These are phyloP conservation scores for Arxiozyma slooffiae DNA, from an alignment of 1,139 yeast genomes.

Conservation along the genomic window DNA sequence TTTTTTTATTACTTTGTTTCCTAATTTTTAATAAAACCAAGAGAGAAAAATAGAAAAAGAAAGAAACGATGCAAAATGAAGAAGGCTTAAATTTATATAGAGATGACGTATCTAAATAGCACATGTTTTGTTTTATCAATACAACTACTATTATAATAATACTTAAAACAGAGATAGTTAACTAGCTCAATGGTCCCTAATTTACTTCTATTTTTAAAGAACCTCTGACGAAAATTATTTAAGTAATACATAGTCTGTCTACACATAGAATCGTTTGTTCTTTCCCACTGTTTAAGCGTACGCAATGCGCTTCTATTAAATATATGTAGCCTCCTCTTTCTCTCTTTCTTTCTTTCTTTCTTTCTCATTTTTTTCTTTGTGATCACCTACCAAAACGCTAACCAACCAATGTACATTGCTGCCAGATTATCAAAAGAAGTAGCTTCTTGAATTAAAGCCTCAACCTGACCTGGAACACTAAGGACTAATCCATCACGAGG, in stretches of 20 bases:
- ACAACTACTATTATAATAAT: not conserved
- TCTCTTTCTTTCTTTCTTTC: no score
- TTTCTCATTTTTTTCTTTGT: not conserved
- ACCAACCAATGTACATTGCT: slow-evolving; percentile 94
- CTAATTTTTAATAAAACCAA: not conserved
- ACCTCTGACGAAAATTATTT: not conserved
- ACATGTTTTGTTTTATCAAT: no score
- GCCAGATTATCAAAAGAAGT: slow-evolving; percentile 60
- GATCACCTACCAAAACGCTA: slow-evolving; percentile 49
- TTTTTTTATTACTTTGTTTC: no score
- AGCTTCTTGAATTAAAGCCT: slow-evolving; percentile 78
- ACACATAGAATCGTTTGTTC: not conserved
- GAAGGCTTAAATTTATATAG: not conserved
- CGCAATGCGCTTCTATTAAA: not conserved
- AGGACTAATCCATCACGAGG: slow-evolving; percentile 77
- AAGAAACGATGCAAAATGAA: no score
- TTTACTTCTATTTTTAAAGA: no score
- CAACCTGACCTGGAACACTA: slow-evolving; percentile 90
- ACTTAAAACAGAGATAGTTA: not conserved
- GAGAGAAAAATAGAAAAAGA: no score
- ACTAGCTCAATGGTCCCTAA: not conserved
- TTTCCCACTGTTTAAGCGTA: not conserved
- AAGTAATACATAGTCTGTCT: not conserved
- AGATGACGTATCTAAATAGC: not conserved
- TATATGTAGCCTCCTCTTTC: not conserved